Evolutionary conservation across 805 yeast genomes (phyloP), one percentile per base, ranked within the genome.

Genomic region (Lachancea cidri): DNA sequence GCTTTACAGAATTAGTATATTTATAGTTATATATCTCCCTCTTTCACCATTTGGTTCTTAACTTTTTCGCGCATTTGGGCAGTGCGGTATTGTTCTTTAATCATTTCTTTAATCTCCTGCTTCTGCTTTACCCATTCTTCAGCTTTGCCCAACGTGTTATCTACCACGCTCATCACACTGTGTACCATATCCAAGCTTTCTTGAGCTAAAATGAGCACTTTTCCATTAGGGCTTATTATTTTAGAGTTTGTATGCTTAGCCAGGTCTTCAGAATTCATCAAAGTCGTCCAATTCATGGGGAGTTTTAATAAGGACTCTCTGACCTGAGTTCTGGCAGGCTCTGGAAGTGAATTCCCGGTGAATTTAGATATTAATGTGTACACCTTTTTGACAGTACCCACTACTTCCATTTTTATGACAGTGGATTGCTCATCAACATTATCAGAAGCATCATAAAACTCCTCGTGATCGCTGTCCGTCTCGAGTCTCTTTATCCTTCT

Each of bases 111-210:
- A 17, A 57, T 45, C 41, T 66, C 67, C 54, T 60, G 75, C 62
- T 49, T 74, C 61, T 51, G 71, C 64, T 65, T 68, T 4, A 79
- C 76, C 97, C 97, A 91, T 17, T 72, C 68, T 59, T 93, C 97
- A 1, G 96, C 96, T 49, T 81, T 80, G 36, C 77, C 81, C 40
- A 91, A 68, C 38, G 88, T 88, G 35, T 85, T 89, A 57, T 85
- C 91, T 52, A 94, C 87, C 5, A 89, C 89, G 38, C 73, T 74
- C 49, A 88, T 87, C 15, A 91, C 81, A 43, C 84, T 83, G 31
- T 81, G 74, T 29, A 91, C 82, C 87, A 89, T 85, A 33, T 84
- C 93, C 36, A 91, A 66, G 0, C 96, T 82, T 61, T 93, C 98
- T 49, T 83, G 83, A 0, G 98, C 97, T 45, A 91, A 70, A 4